Base-by-base conservation (phyloP, 441 rosid species). In the Biscutella auriculata region DNA sequence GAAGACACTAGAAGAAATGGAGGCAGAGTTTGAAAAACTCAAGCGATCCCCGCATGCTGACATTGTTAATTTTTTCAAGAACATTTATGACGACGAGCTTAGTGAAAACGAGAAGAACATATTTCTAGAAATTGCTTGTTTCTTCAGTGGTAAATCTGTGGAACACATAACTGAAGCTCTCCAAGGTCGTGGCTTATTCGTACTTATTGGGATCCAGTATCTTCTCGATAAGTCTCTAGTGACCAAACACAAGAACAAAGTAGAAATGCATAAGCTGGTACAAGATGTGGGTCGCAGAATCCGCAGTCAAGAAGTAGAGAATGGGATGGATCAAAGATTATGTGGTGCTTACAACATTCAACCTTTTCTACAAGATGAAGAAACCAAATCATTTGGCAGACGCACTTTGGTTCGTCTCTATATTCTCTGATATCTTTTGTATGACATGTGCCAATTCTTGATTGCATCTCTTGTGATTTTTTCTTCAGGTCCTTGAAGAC, bases 51-150 rank as follows among this genome's bases (percentile, higher is more conserved):
- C 66, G 7, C 35, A 53, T 3, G 7, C 11, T 13, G 13, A 51
- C 5, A 53, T 72, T 37, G 7, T 12, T 2, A 21, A 42, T 29
- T 12, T 33, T 13, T 8, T 75, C 15, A 40, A 46, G 23, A 65
- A 33, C 1, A 71, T 58, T 5, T 75, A 32, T 42, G 45, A 2
- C 57, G 67, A 45, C 40, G 66, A 53, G 12, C 59, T 81, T 6
- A 51, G 6, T 1, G 25, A 60, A 1, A 37, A 48, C 9, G 76
- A 72, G 62, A 73, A 64, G 55, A 16, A 58, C 35, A 53, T 62
- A 7, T 66, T 74, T 33, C 51, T 77, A 23, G 72, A 73, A 37
- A 65, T 70, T 64, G 76, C 76, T 13, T 73, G 67, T 50, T 65
- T 65, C 35, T 70, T 73, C 13, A 39, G 10, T 1, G 70, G 76